Conservation (phyloP, 768 basidiomycete species). For the Crepidotus variabilis region DNA sequence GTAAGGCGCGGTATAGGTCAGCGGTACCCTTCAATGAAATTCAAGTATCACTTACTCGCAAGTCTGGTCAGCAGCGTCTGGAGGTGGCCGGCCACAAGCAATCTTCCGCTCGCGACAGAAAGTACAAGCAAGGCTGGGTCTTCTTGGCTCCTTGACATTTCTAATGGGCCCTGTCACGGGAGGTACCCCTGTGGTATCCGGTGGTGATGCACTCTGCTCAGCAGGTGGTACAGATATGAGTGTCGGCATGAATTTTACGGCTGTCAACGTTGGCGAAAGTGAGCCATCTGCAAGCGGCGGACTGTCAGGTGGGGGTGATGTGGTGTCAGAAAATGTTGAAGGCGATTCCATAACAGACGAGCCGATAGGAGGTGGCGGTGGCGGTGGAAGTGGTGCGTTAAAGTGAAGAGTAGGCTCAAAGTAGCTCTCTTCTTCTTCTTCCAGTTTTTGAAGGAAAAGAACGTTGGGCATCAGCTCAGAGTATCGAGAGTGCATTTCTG, state of each 20-base stretch:
- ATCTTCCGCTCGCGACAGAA: constrained; percentile 42
- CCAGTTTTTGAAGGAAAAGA: constrained; percentile 13
- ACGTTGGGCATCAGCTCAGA: constrained; percentile 23
- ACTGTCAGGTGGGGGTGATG: neutral
- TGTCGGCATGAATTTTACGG: neutral
- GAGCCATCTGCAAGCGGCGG: too few species aligned
- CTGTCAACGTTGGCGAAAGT: neutral
- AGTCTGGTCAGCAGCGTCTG: constrained; percentile 36
- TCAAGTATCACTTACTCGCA: constrained; percentile 40
- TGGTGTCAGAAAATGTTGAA: neutral
- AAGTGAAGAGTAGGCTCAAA: neutral
- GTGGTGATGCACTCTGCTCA: neutral
- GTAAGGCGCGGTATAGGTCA: neutral
- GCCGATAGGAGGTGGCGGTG: neutral
- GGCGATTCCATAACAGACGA: neutral
- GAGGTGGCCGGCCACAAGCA: constrained; percentile 32
- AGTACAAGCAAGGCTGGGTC: constrained; percentile 31
- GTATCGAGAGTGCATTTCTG: constrained; percentile 20
- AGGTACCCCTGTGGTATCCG: neutral
- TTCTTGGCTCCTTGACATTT: constrained; percentile 20
- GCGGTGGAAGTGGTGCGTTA: neutral
- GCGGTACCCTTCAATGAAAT: neutral
- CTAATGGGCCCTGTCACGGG: neutral
- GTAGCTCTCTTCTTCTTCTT: constrained; percentile 7
- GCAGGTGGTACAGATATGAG: neutral